phyloP scores from a whole-genome alignment of 2,329 filamentous ascomycete genomes.

The Colletotrichum costaricense region DNA sequence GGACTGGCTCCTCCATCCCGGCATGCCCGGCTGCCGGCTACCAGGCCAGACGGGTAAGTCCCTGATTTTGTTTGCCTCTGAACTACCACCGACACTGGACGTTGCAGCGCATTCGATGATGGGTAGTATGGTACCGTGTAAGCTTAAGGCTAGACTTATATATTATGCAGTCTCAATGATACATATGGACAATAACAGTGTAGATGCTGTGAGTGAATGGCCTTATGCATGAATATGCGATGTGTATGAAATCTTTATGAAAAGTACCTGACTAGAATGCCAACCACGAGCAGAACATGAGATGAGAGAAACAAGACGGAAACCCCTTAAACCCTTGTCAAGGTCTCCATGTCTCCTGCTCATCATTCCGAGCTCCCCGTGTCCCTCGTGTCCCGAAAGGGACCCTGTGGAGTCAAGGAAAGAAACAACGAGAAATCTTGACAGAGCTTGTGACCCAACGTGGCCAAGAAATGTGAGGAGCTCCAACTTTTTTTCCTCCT shows the following conservation, averaged over 20 bases:
- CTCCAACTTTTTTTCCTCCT: slow-evolving; percentile 11
- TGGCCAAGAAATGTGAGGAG: not conserved
- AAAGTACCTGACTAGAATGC: not conserved
- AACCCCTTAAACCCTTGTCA: slow-evolving; percentile 1
- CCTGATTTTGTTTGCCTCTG: not conserved
- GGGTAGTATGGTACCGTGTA: not conserved
- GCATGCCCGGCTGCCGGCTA: slow-evolving; percentile 29
- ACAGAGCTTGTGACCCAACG: slow-evolving; percentile 14
- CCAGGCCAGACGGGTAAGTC: not conserved
- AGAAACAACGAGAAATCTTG: slow-evolving; percentile 11
- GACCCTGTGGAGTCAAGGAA: slow-evolving; percentile 7
- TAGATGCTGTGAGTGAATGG: not conserved
- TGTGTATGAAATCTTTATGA: not conserved
- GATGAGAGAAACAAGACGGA: not conserved
- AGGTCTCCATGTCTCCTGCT: not conserved
- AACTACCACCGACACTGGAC: not conserved
- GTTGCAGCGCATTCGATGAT: not conserved
- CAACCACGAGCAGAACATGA: not conserved
- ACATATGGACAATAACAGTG: not conserved
- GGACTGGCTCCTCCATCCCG: not conserved
- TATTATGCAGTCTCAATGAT: not conserved
- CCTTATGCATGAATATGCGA: not conserved
- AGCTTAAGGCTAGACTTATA: no score
- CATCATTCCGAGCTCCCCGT: not conserved
- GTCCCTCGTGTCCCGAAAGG: not conserved